Evolutionary conservation across 1,284 basidiomycete species (phyloP), one percentile per base, ranked within the genome.

Genomic region (Hymenochaete sp.): DNA sequence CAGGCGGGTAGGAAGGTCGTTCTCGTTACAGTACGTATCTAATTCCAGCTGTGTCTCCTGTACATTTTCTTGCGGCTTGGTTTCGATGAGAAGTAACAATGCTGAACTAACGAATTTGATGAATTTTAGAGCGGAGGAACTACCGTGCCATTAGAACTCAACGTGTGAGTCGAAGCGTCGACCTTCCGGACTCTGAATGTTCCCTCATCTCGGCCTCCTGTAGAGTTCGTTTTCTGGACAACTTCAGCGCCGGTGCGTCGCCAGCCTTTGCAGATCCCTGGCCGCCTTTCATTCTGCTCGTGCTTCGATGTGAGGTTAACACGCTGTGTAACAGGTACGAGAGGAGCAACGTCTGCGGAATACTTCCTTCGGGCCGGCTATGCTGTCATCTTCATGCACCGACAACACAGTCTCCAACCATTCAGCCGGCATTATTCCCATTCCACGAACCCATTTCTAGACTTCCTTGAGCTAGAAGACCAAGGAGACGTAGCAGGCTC

Each of bases 381-480:
- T 67, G 93, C 93, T 18, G 96, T 98, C 60, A 93, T 98, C 58
- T 98, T 98, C 66, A 86, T 98, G 78, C 93, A 97, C 64, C 75
- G 95, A 7, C 91, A 96, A 62, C 95, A 97, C 70, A 96, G 92
- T 54, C 78, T 98, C 27, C 90, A 95, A 53, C 95, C 96, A 0
- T 98, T 93, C 70, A 93, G 89, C 56, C 70, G 95, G 41, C 95
- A 97, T 62, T 98, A 98, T 67, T 93, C 90, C 6, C 95, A 98
- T 62, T 95, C 93, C 0, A 93, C 93, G 2, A 95, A 98, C 62
- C 95, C 95, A 0, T 98, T 98, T 66, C 79, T 98, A 47, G 93
- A 98, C 63, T 83, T 98, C 50, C 74, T 98, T n/a, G 80, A 89
- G 38, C 77, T 92, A 50, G 79, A 88, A 25, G 55, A 48, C 49